Conservation (phyloP, 768 basidiomycete species). For the Jaapia argillacea region DNA sequence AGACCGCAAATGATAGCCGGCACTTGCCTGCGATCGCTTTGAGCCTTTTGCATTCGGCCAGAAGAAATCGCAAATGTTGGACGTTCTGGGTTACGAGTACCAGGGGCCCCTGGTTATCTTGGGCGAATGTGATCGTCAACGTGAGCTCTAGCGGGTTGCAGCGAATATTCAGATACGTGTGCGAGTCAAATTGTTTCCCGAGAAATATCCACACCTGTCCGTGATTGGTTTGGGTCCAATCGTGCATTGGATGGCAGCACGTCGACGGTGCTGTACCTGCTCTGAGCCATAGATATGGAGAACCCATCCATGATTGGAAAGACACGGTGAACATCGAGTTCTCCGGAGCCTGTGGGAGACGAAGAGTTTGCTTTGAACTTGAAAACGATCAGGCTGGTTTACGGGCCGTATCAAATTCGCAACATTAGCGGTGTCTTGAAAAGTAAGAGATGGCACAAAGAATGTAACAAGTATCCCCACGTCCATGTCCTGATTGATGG, state of each 20-base stretch:
- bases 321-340: constrained; percentile 36
- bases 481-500: neutral
- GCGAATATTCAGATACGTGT: neutral
- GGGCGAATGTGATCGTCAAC: constrained; percentile 36
- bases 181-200: neutral
- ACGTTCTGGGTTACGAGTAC: constrained; percentile 39
- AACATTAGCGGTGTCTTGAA: too few species aligned
- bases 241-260: constrained; percentile 16
- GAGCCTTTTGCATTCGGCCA: constrained; percentile 48
- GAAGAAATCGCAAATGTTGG: constrained; percentile 32
- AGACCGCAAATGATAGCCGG: constrained; percentile 1
- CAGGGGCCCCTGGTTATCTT: constrained; percentile 19
- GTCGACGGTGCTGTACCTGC: constrained; percentile 28
- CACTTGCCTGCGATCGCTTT: constrained; percentile 39
- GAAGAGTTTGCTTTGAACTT: constrained; percentile 21
- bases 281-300: constrained; percentile 47
- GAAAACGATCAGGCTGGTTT: constrained; percentile 46
- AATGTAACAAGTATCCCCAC: neutral
- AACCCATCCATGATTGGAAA: constrained; percentile 51
- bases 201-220: constrained; percentile 26
- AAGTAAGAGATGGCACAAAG: too few species aligned
- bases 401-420: too few species aligned
- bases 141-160: constrained; percentile 31
- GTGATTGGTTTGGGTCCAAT: constrained; percentile 20
- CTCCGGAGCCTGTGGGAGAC: constrained; percentile 24